Evolutionary conservation across 2,329 filamentous ascomycete genomes (phyloP).

Genomic region (Epichloe coenophiala): DNA sequence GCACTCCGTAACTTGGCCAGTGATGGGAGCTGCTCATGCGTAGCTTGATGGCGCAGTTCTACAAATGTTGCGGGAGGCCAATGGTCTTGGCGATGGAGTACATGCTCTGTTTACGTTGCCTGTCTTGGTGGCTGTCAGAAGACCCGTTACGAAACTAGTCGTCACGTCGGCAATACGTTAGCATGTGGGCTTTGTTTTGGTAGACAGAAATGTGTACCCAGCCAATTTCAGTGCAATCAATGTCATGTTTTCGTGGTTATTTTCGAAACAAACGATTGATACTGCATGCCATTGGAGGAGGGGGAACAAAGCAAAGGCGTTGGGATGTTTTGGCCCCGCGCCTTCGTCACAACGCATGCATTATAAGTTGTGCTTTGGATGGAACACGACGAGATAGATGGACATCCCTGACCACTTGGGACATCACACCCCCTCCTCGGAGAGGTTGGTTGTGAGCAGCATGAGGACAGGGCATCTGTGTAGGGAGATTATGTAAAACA

Average conservation of each 20-base stretch:
- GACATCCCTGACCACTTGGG: neutral
- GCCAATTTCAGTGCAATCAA: neutral
- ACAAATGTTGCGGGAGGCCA: conserved; percentile 65
- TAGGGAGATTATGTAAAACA: neutral
- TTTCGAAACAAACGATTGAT: neutral
- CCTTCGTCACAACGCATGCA: neutral
- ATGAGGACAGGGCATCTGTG: neutral
- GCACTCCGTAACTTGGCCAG: conserved; percentile 59
- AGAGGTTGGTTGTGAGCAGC: no score
- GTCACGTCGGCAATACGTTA: neutral
- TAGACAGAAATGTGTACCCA: neutral
- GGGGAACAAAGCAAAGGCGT: neutral
- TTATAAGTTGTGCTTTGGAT: neutral
- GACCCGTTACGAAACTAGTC: conserved; percentile 62
- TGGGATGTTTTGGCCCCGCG: neutral
- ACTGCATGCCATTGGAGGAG: neutral
- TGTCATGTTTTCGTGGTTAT: neutral
- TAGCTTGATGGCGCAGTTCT: conserved; percentile 78
- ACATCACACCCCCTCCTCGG: neutral
- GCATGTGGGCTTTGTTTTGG: neutral
- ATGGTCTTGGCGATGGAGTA: conserved; percentile 56
- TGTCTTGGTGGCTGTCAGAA: conserved; percentile 60
- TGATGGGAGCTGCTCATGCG: conserved; percentile 75
- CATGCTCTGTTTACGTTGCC: conserved; percentile 57
- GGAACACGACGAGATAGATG: neutral